These are phyloP conservation scores for Mucuna pruriens DNA, from an alignment of 306 rosid genomes.

Conservation along the genomic window DNA sequence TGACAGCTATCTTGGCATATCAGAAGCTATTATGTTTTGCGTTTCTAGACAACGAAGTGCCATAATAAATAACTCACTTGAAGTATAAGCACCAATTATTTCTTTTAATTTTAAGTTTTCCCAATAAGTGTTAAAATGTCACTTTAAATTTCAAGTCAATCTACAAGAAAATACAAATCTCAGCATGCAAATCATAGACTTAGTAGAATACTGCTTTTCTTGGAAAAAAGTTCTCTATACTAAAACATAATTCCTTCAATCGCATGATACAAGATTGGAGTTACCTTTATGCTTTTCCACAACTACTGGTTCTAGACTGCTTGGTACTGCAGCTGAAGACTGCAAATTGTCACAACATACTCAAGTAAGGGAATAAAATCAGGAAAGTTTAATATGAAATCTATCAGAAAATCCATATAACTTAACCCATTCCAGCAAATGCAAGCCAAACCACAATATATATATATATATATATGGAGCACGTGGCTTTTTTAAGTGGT, in stretches of 20 bases:
- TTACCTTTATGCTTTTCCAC: constrained; percentile 50
- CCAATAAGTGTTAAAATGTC: neutral
- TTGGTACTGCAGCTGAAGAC: constrained; percentile 51
- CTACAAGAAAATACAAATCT: constrained; percentile 13
- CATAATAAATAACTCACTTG: neutral
- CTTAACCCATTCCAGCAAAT: no score
- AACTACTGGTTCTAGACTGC: constrained; percentile 38
- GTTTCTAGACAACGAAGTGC: neutral
- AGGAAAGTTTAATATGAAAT: constrained; percentile 7
- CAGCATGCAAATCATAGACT: constrained; percentile 29
- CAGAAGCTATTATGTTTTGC: constrained; percentile 5
- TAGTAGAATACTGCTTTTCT: neutral
- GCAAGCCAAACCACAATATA: no score
- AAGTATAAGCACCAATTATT: constrained; percentile 1
- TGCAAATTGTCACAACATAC: constrained; percentile 41
- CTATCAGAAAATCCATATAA: constrained; percentile 35
- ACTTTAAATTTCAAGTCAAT: neutral
- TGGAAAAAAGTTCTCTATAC: neutral
- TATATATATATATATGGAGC: no score
- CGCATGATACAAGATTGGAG: constrained; percentile 1
- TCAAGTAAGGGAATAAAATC: constrained; percentile 39
- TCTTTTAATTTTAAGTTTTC: neutral
- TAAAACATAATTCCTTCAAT: constrained; percentile 9
- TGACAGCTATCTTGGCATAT: neutral
- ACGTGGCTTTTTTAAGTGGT: neutral